A percentile compares a stretch with the other conserved stretches of the same genome.
Conservation (phyloP, 371 early-diverging fungal genomes). For the Mucor irregularis region DNA sequence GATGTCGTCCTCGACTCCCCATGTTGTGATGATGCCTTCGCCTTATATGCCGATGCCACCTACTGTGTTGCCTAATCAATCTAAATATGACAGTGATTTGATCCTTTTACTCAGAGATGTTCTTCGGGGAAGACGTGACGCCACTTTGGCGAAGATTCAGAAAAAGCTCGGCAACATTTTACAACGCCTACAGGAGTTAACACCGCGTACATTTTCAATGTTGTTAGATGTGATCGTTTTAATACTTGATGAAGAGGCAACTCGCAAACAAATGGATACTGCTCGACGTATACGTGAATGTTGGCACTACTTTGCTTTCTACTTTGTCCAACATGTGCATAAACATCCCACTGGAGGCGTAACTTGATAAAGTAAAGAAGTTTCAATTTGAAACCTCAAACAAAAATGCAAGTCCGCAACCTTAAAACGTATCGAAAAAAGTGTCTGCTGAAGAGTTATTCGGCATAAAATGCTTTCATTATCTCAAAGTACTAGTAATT, state of each 20-base stretch:
- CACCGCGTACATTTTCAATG: slow-evolving; percentile 16
- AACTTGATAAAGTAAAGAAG: no score
- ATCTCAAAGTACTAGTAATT: no score
- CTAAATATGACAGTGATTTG: slow-evolving; percentile 6
- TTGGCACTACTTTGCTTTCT: slow-evolving; percentile 1
- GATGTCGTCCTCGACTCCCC: neutral
- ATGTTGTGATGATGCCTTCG: slow-evolving; percentile 3
- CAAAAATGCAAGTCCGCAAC: no score
- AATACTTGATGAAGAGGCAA: slow-evolving; percentile 8
- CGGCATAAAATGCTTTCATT: no score
- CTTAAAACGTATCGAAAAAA: no score
- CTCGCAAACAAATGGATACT: neutral
- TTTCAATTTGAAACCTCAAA: no score
- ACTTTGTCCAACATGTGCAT: neutral
- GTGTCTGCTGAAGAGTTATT: no score
- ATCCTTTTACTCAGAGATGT: neutral
- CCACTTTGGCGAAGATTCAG: slow-evolving; percentile 2
- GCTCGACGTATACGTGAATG: neutral
- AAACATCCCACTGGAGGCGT: no score
- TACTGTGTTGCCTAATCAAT: neutral
- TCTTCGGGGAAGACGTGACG: neutral
- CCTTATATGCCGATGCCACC: slow-evolving; percentile 4
- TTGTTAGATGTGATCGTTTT: slow-evolving; percentile 15
- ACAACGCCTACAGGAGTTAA: slow-evolving; percentile 6
- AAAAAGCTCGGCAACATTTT: slow-evolving; percentile 12